These are phyloP conservation scores for Paramecium octaurelia DNA, from an alignment of 73 alveolate species.

Conservation along the genomic window DNA sequence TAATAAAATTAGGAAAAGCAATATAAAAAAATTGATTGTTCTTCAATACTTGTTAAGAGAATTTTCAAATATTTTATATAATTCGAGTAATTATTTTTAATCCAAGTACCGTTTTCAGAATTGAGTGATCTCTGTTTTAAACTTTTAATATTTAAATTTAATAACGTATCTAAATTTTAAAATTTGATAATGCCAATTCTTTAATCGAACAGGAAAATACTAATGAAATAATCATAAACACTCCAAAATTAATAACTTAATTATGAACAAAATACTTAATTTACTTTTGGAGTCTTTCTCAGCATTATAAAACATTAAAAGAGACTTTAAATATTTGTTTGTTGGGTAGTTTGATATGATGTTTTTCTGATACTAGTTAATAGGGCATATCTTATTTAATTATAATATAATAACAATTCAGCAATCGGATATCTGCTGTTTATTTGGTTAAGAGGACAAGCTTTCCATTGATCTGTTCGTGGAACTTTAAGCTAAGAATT, in stretches of 20 bases:
- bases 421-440: not conserved
- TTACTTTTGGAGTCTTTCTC: not conserved
- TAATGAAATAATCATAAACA: not conserved
- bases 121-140: not conserved
- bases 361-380: not conserved
- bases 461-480: not conserved
- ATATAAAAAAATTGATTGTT: not conserved
- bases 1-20: not conserved
- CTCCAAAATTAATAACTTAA: not conserved
- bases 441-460: not conserved
- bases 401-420: not conserved
- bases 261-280: not conserved
- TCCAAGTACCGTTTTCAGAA: not conserved
- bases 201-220: not conserved
- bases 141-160: not conserved
- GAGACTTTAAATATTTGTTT: not conserved
- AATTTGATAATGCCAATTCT: not conserved
- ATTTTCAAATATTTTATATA: not conserved
- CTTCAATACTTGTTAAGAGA: not conserved
- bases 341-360: not conserved
- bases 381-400: not conserved
- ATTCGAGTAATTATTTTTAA: not conserved
- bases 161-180: not conserved
- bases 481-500: not conserved
- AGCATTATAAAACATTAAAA: not conserved